These are phyloP conservation scores for Singerocomus inundabilis DNA, from an alignment of 1,284 basidiomycete species.

Conservation along the genomic window DNA sequence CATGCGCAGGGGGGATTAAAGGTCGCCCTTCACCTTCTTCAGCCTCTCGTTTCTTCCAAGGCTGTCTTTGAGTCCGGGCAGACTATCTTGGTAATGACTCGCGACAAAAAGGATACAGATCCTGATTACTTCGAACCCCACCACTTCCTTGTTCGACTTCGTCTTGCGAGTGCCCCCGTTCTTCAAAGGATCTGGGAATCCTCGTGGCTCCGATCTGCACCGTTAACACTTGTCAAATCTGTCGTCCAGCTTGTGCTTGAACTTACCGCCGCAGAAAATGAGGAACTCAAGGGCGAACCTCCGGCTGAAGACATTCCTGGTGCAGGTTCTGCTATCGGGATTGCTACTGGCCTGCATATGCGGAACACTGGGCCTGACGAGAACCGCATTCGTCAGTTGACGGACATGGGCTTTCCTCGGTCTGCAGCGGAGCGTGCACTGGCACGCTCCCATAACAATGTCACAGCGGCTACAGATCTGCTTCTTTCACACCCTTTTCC, in stretches of 20 bases:
- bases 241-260: constrained; percentile 80
- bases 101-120: constrained; percentile 76
- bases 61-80: constrained; percentile 85
- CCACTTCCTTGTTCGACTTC: constrained; percentile 82
- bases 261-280: constrained; percentile 80
- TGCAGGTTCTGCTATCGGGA: constrained; percentile 32
- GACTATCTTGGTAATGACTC: constrained; percentile 69
- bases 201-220: constrained; percentile 76
- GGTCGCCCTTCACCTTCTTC: constrained; percentile 76
- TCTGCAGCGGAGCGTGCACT: constrained; percentile 84
- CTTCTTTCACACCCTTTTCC: constrained; percentile 83
- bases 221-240: constrained; percentile 69
- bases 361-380: constrained; percentile 64
- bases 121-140: constrained; percentile 80
- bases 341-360: constrained; percentile 40
- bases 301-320: constrained; percentile 24
- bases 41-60: constrained; percentile 76
- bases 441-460: constrained; percentile 82
- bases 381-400: constrained; percentile 75
- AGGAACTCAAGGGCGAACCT: constrained; percentile 55
- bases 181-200: constrained; percentile 79
- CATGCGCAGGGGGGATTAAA: constrained; percentile 82
- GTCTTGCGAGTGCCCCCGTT: constrained; percentile 69
- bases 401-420: constrained; percentile 96
- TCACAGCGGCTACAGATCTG: constrained; percentile 87